Percentiles rank a stretch among this genome's conserved stretches.
These are phyloP conservation scores for Dactylonectria macrodidyma DNA, from an alignment of 2,329 filamentous ascomycete genomes.

Conservation along the genomic window DNA sequence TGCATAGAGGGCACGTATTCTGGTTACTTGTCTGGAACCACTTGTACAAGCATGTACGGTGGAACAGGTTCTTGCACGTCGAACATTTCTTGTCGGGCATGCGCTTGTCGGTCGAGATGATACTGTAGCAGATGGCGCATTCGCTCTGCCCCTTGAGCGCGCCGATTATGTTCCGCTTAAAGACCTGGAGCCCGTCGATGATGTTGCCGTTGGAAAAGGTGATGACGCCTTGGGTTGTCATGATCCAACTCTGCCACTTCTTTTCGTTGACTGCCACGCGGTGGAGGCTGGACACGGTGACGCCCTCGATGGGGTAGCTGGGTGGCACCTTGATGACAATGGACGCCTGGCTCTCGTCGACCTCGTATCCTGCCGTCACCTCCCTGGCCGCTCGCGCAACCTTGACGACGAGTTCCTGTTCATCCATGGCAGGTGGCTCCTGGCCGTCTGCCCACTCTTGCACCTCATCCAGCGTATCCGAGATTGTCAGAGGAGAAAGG, in stretches of 20 bases:
- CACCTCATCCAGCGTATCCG: constrained; percentile 77
- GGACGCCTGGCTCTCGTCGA: constrained; percentile 88
- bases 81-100: constrained; percentile 92
- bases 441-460: constrained; percentile 74
- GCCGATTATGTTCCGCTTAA: constrained; percentile 88
- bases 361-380: constrained; percentile 85
- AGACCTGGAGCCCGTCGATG: constrained; percentile 88
- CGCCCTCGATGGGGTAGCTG: constrained; percentile 86
- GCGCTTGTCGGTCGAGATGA: constrained; percentile 90
- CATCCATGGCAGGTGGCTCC: constrained; percentile 63
- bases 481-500: constrained; percentile 81
- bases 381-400: constrained; percentile 81
- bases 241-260: constrained; percentile 94
- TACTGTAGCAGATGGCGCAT: constrained; percentile 97
- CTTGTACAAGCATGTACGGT: constrained; percentile 90
- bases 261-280: constrained; percentile 90
- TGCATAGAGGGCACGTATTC: constrained; percentile 92
- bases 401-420: constrained; percentile 76
- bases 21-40: constrained; percentile 97
- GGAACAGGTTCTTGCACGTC: constrained; percentile 96
- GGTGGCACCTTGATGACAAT: constrained; percentile 87
- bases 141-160: constrained; percentile 94
- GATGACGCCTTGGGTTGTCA: constrained; percentile 91
- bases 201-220: constrained; percentile 92
- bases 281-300: constrained; percentile 82